A percentile compares a stretch with the other conserved stretches of the same genome.
phyloP scores from a whole-genome alignment of 495 filamentous ascomycete genomes.

The Penicillium tannophilum region DNA sequence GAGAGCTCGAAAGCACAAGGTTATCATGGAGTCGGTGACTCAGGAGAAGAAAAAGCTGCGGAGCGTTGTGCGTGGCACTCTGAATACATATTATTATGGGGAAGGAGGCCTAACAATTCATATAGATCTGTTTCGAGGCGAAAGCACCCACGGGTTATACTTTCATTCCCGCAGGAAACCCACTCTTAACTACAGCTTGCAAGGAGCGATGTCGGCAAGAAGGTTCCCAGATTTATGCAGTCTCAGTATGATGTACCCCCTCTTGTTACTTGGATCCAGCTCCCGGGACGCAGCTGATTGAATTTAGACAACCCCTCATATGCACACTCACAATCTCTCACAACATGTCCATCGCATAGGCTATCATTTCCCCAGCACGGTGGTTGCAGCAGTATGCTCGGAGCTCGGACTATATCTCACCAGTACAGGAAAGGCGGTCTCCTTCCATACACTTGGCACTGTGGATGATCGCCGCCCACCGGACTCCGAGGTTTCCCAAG shows the following conservation, averaged over 20 bases:
- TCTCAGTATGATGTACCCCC: constrained; percentile 60
- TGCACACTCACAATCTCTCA: constrained; percentile 53
- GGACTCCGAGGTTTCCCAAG: constrained; percentile 50
- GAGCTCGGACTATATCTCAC: constrained; percentile 46
- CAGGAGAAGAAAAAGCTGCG: constrained; percentile 63
- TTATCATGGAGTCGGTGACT: constrained; percentile 59
- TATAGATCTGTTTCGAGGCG: constrained; percentile 51
- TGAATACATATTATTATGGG: constrained; percentile 11
- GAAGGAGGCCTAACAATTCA: constrained; percentile 21
- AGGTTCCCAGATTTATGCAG: constrained; percentile 70
- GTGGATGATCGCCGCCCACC: constrained; percentile 15
- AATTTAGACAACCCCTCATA: constrained; percentile 47
- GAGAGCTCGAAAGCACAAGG: constrained; percentile 55
- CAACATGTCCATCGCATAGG: constrained; percentile 76
- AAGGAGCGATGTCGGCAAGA: constrained; percentile 76
- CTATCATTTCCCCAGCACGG: constrained; percentile 68
- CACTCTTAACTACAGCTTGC: constrained; percentile 70
- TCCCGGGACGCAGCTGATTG: constrained; percentile 15
- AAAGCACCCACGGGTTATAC: constrained; percentile 75
- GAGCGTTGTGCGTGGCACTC: constrained; percentile 52
- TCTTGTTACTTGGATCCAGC: neutral
- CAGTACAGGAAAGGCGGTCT: constrained; percentile 44
- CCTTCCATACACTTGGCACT: constrained; percentile 29
- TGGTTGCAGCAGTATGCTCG: constrained; percentile 58
- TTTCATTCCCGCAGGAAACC: constrained; percentile 82